phyloP scores from a whole-genome alignment of 352 stramenopile species.

The Pythium coloratum region DNA sequence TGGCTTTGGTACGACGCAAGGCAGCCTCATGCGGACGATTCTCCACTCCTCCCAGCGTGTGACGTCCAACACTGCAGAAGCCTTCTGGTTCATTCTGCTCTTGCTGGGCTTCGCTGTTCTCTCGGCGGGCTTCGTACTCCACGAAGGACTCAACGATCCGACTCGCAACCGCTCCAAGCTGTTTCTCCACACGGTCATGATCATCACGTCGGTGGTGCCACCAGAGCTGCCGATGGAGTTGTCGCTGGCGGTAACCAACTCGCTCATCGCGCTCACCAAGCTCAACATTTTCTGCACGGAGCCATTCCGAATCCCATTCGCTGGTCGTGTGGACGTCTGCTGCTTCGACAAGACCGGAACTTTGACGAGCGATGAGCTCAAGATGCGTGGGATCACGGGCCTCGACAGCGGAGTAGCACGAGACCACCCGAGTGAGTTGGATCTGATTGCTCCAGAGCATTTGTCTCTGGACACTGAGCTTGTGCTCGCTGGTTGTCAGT shows the following conservation, averaged over 20 bases:
- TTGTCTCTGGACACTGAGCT: constrained; percentile 41
- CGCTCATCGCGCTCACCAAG: constrained; percentile 85
- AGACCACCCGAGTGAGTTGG: constrained; percentile 23
- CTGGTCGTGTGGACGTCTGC: constrained; percentile 89
- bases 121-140: constrained; percentile 84
- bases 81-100: constrained; percentile 91
- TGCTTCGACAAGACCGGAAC: constrained; percentile 98
- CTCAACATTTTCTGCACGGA: constrained; percentile 93
- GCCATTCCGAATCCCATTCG: constrained; percentile 93
- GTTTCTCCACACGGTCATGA: constrained; percentile 94
- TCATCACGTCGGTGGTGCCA: constrained; percentile 94
- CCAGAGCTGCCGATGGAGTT: constrained; percentile 96
- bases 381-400: constrained; percentile 43
- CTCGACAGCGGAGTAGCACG: constrained; percentile 8
- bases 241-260: constrained; percentile 93
- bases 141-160: constrained; percentile 43
- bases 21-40: constrained; percentile 94
- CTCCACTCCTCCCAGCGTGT: constrained; percentile 92
- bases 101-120: constrained; percentile 91
- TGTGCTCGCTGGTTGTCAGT: constrained; percentile 87
- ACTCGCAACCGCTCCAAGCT: constrained; percentile 89
- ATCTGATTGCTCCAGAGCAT: constrained; percentile 35
- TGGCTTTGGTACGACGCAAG: constrained; percentile 93
- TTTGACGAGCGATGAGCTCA: constrained; percentile 92
- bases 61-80: constrained; percentile 89